A percentile compares a stretch with the other conserved stretches of the same genome.
phyloP scores from a whole-genome alignment of 2,329 filamentous ascomycete species.

The Paracoccidioides lutzii region DNA sequence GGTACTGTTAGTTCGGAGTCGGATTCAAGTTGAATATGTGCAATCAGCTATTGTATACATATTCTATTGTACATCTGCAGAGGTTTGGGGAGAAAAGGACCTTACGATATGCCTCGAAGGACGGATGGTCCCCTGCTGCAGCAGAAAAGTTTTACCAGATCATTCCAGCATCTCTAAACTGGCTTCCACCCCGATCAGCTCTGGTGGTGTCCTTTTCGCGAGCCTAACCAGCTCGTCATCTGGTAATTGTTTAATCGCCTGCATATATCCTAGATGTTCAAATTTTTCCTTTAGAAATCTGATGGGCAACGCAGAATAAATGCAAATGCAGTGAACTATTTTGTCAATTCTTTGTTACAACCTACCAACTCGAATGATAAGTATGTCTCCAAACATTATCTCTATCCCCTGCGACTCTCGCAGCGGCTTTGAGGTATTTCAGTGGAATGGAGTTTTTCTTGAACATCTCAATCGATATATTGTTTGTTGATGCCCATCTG shows the following conservation, averaged over 20 bases:
- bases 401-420: conserved; percentile 30
- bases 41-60: neutral
- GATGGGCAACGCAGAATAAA: neutral
- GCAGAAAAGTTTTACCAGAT: conserved; percentile 48
- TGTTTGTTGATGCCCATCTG: conserved; percentile 31
- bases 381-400: conserved; percentile 40
- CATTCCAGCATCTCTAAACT: conserved; percentile 41
- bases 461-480: conserved; percentile 31
- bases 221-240: conserved; percentile 3
- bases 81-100: conserved; percentile 21
- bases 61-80: neutral
- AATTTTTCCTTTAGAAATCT: neutral
- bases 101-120: conserved; percentile 35
- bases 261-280: conserved; percentile 11
- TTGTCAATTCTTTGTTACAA: conserved; percentile 28
- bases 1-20: conserved; percentile 2
- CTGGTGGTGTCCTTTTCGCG: conserved; percentile 15
- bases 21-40: neutral
- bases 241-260: conserved; percentile 6
- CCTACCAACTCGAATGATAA: conserved; percentile 36
- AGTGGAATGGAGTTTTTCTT: conserved; percentile 29
- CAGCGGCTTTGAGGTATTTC: conserved; percentile 26
- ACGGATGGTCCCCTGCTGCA: conserved; percentile 45
- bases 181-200: conserved; percentile 38
- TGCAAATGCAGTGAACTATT: neutral